Conservation (phyloP, 805 yeast genomes). For the Candida tibetensis region DNA sequence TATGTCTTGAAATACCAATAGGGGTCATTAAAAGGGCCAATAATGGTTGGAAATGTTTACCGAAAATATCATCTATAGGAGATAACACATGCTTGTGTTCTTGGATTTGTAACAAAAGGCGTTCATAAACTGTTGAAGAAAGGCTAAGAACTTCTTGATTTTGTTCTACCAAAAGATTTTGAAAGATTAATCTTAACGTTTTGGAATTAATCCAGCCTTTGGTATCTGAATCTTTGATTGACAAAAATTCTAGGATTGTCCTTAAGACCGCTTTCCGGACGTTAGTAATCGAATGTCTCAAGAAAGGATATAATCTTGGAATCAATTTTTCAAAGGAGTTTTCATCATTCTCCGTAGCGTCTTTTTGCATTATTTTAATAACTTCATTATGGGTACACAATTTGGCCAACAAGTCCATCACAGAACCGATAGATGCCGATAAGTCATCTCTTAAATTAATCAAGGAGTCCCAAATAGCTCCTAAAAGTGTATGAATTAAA, state of each 20-base stretch:
- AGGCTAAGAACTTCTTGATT: slow-evolving; percentile 66
- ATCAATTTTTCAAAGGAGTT: slow-evolving; percentile 71
- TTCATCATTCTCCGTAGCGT: slow-evolving; percentile 42
- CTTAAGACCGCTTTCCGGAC: slow-evolving; percentile 86
- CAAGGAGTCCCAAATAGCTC: slow-evolving; percentile 88
- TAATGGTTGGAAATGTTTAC: slow-evolving; percentile 56
- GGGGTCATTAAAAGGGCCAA: slow-evolving; percentile 83
- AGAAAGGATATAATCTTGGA: slow-evolving; percentile 89
- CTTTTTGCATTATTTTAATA: slow-evolving; percentile 62
- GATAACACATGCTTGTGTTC: slow-evolving; percentile 27
- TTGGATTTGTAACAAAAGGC: slow-evolving; percentile 48
- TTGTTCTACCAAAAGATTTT: slow-evolving; percentile 86
- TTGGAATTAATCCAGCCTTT: slow-evolving; percentile 78
- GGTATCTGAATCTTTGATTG: slow-evolving; percentile 47
- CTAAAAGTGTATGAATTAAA: slow-evolving; percentile 47
- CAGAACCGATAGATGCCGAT: slow-evolving; percentile 92
- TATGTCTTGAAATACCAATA: slow-evolving; percentile 87
- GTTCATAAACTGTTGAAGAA: slow-evolving; percentile 60
- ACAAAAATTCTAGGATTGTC: slow-evolving; percentile 73
- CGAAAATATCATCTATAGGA: slow-evolving; percentile 51
- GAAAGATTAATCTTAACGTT: slow-evolving; percentile 73
- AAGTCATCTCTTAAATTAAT: slow-evolving; percentile 86
- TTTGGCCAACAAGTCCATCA: slow-evolving; percentile 89
- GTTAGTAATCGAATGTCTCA: slow-evolving; percentile 88
- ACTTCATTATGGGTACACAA: slow-evolving; percentile 81